Evolutionary conservation across 106 monocot species (phyloP).

Genomic region (Allium cepa): DNA sequence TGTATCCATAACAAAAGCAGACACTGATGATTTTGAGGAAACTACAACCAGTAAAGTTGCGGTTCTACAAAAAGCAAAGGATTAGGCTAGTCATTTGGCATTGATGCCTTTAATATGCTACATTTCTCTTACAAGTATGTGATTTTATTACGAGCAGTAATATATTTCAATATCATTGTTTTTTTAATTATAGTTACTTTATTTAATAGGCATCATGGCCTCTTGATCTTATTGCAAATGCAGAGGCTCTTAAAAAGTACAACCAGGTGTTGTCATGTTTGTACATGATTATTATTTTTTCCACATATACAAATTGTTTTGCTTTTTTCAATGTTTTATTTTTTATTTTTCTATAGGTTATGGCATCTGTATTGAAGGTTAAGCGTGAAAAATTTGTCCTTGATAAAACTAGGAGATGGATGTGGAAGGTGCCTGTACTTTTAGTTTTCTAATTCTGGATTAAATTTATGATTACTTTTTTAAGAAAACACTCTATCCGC

Average conservation of each 20-base stretch:
- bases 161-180: background rate
- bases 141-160: background rate
- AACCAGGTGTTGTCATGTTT: conserved; percentile 52
- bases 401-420: conserved; percentile 89
- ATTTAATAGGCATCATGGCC: conserved; percentile 87
- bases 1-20: conserved; percentile 45
- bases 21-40: conserved; percentile 27
- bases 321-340: conserved; percentile 2
- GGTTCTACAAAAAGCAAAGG: conserved; percentile 21
- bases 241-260: conserved; percentile 81
- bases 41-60: conserved; percentile 11
- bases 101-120: conserved; percentile 75
- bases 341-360: conserved; percentile 46
- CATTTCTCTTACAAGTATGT: conserved; percentile 76
- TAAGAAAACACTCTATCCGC: too few species aligned
- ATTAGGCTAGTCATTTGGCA: conserved; percentile 45
- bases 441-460: background rate
- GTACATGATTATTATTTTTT: too few species aligned
- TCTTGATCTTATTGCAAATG: conserved; percentile 83
- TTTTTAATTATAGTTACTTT: conserved; percentile 2
- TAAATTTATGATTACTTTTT: too few species aligned
- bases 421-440: conserved; percentile 71
- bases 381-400: conserved; percentile 90
- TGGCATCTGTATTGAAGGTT: conserved; percentile 83
- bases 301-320: too few species aligned